phyloP scores from a whole-genome alignment of 768 basidiomycete species.

The Rhodotorula toruloides region DNA sequence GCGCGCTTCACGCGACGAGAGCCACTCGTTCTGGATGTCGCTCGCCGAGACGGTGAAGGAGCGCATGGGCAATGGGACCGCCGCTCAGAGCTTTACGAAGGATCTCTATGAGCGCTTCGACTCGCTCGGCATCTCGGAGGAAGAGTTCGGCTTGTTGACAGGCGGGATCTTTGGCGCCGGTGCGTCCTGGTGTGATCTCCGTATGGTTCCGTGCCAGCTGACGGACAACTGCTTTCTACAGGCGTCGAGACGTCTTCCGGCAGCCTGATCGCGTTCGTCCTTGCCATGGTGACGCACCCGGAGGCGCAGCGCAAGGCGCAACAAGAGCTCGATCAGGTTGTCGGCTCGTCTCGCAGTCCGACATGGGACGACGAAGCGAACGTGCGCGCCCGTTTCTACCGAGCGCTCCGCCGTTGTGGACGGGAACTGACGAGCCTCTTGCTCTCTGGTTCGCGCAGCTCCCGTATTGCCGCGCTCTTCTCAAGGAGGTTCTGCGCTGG shows the following conservation, averaged over 20 bases:
- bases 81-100: slow-evolving; percentile 4
- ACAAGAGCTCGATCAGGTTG: slow-evolving; percentile 30
- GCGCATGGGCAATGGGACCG: slow-evolving; percentile 6
- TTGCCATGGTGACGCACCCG: slow-evolving; percentile 18
- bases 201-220: not conserved
- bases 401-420: not conserved
- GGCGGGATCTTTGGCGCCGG: slow-evolving; percentile 8
- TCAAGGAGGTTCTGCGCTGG: slow-evolving; percentile 34
- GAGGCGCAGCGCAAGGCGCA: slow-evolving; percentile 14
- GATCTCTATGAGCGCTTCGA: slow-evolving; percentile 2
- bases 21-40: not conserved
- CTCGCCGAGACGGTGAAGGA: slow-evolving; percentile 7
- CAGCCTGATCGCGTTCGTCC: slow-evolving; percentile 15
- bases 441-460: not conserved
- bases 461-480: slow-evolving; percentile 32
- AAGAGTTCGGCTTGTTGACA: not conserved
- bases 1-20: not conserved
- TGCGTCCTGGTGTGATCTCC: not conserved
- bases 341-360: slow-evolving; percentile 22
- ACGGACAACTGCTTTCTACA: not conserved
- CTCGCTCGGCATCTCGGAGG: slow-evolving; percentile 6
- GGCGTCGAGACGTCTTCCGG: slow-evolving; percentile 34
- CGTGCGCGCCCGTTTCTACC: not conserved
- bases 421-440: not conserved
- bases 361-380: slow-evolving; percentile 12